Conservation (phyloP, 345 rosid species). For the Tarenaya hassleriana region DNA sequence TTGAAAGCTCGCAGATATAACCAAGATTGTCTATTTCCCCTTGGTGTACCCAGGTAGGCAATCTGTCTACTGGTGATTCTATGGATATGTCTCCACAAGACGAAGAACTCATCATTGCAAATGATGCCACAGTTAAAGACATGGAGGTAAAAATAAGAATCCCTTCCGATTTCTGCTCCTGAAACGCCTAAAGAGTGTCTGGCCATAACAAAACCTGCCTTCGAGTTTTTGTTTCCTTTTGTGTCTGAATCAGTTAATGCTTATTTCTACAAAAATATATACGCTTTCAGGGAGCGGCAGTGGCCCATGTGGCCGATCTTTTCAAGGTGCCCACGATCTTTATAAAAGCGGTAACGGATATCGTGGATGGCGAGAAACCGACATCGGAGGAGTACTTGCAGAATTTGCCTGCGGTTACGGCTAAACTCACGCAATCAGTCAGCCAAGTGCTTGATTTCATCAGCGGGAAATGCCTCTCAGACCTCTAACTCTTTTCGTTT, state of each 20-base stretch:
- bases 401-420: conserved; percentile 62
- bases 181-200: neutral
- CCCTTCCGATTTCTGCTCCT: conserved; percentile 5
- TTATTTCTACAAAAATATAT: too few species aligned
- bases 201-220: neutral
- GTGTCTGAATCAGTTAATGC: conserved; percentile 2
- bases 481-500: too few species aligned
- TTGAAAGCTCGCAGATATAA: neutral
- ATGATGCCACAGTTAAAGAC: conserved; percentile 81
- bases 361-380: conserved; percentile 78
- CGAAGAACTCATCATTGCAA: conserved; percentile 57
- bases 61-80: conserved; percentile 84
- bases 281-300: conserved; percentile 86
- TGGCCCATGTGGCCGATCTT: conserved; percentile 80
- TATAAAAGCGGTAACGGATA: conserved; percentile 81
- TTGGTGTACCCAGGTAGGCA: conserved; percentile 48
- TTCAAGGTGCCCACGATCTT: conserved; percentile 70
- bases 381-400: conserved; percentile 68
- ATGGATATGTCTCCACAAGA: conserved; percentile 78
- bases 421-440: conserved; percentile 51
- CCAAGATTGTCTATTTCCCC: conserved; percentile 11
- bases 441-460: conserved; percentile 55
- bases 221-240: conserved; percentile 11
- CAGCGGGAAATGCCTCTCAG: conserved; percentile 56
- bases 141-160: conserved; percentile 71